These are phyloP conservation scores for Tothia fuscella DNA, from an alignment of 2,329 filamentous ascomycete genomes.

Conservation along the genomic window DNA sequence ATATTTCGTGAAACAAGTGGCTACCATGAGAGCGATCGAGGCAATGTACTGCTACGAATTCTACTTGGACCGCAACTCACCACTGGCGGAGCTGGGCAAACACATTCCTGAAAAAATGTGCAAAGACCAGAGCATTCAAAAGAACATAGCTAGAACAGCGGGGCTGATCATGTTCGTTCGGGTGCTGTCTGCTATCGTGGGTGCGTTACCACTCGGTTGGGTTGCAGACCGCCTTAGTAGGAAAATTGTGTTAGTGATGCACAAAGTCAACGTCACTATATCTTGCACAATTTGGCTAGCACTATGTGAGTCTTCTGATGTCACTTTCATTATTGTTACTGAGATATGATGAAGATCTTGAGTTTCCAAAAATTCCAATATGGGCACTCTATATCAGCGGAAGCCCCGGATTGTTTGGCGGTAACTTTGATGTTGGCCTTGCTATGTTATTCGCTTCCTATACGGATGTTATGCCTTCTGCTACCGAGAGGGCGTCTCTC, in stretches of 20 bases:
- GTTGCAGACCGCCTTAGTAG: conserved; percentile 9
- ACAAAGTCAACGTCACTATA: conserved; percentile 11
- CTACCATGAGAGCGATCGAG: conserved; percentile 11
- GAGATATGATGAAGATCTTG: conserved; percentile 7
- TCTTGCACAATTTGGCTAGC: conserved; percentile 6
- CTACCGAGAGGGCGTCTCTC: conserved; percentile 8
- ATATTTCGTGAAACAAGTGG: conserved; percentile 12
- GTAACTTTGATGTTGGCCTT: conserved; percentile 10
- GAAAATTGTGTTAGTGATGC: conserved; percentile 9
- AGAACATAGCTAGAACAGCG: conserved; percentile 8
- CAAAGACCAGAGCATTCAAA: conserved; percentile 9
- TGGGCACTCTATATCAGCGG: conserved; percentile 11
- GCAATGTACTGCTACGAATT: conserved; percentile 11
- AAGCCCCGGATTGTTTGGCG: conserved; percentile 7
- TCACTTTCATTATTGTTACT: neutral
- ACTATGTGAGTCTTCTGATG: conserved; percentile 8
- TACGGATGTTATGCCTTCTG: conserved; percentile 10
- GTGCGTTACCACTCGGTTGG: conserved; percentile 10
- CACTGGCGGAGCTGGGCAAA: conserved; percentile 9
- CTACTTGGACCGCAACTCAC: neutral
- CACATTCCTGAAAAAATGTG: conserved; percentile 11
- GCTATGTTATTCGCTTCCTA: conserved; percentile 11
- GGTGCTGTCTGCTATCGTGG: conserved; percentile 10
- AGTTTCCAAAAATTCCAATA: conserved; percentile 10
- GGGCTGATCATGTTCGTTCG: conserved; percentile 11